phyloP scores from a whole-genome alignment of 2,329 filamentous ascomycete species.

The Colletotrichum limetticola region DNA sequence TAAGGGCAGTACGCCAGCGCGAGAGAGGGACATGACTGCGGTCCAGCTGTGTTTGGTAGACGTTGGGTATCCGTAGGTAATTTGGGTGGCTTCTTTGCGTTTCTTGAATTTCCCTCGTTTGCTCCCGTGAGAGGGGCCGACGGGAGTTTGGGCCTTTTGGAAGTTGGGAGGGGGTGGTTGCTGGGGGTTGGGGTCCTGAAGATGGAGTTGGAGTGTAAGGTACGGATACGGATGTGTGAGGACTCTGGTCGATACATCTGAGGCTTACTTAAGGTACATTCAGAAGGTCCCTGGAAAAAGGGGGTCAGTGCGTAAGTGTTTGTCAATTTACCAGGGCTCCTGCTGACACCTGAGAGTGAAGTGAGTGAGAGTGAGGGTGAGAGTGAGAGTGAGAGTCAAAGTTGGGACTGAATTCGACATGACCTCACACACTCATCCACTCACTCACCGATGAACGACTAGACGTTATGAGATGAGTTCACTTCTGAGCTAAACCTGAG shows the following conservation, averaged over 20 bases:
- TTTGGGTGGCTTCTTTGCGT: conserved; percentile 6
- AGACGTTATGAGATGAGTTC: neutral
- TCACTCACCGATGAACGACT: neutral
- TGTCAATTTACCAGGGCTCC: neutral
- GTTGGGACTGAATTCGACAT: neutral
- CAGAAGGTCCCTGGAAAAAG: neutral
- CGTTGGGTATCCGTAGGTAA: neutral
- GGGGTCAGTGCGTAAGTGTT: neutral
- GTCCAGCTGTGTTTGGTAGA: neutral
- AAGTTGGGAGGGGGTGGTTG: neutral
- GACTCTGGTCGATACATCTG: neutral
- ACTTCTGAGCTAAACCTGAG: neutral
- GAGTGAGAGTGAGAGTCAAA: neutral
- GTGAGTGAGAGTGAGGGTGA: too few relatives aligned
- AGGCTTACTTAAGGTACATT: neutral
- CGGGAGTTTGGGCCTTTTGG: neutral
- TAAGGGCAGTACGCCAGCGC: neutral
- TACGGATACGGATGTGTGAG: too few relatives aligned
- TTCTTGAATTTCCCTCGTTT: conserved; percentile 18
- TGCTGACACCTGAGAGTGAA: neutral
- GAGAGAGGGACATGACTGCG: neutral
- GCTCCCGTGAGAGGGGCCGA: conserved; percentile 15
- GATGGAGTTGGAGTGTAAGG: too few relatives aligned
- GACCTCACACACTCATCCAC: neutral
- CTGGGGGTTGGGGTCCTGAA: neutral